Percentiles rank a stretch among this genome's conserved stretches.
These are phyloP conservation scores for Penicillium taxi DNA, from an alignment of 495 filamentous ascomycete species.

Conservation along the genomic window DNA sequence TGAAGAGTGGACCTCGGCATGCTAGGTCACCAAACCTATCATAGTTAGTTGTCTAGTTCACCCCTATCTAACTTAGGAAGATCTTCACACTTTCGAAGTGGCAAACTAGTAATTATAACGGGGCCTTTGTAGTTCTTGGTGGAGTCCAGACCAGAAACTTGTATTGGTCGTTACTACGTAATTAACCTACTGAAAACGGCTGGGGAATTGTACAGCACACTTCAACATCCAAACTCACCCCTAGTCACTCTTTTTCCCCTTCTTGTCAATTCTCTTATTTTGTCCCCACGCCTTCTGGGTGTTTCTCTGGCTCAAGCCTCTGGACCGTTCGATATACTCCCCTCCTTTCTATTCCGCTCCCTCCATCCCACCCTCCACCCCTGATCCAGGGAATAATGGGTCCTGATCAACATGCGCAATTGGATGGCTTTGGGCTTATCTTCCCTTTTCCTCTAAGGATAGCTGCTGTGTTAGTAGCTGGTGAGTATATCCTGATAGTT, in stretches of 20 bases:
- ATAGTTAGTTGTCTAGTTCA: too few species aligned
- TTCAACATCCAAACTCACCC: conserved; percentile 23
- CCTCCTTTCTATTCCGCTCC: conserved; percentile 6
- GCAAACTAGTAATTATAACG: too few species aligned
- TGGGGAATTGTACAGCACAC: conserved; percentile 5
- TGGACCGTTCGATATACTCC: neutral
- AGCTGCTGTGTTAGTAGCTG: conserved; percentile 68
- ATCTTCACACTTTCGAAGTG: too few species aligned
- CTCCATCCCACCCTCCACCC: conserved; percentile 5
- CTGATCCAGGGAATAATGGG: conserved; percentile 58
- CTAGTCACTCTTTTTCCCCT: conserved; percentile 34
- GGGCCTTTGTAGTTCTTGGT: too few species aligned
- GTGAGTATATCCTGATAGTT: conserved; percentile 33
- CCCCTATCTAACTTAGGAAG: too few species aligned
- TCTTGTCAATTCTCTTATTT: conserved; percentile 9
- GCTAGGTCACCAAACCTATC: too few species aligned
- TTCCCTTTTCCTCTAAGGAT: conserved; percentile 83
- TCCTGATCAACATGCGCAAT: conserved; percentile 67
- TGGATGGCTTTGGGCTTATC: conserved; percentile 76
- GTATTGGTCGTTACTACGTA: conserved; percentile 9
- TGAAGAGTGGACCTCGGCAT: too few species aligned
- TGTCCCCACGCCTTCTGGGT: conserved; percentile 3
- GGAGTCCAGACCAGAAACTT: too few species aligned
- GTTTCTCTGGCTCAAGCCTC: conserved; percentile 1
- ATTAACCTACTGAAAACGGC: conserved; percentile 20